Evolutionary conservation across 2,329 filamentous ascomycete species (phyloP).

Genomic region (Ascochyta lentis): DNA sequence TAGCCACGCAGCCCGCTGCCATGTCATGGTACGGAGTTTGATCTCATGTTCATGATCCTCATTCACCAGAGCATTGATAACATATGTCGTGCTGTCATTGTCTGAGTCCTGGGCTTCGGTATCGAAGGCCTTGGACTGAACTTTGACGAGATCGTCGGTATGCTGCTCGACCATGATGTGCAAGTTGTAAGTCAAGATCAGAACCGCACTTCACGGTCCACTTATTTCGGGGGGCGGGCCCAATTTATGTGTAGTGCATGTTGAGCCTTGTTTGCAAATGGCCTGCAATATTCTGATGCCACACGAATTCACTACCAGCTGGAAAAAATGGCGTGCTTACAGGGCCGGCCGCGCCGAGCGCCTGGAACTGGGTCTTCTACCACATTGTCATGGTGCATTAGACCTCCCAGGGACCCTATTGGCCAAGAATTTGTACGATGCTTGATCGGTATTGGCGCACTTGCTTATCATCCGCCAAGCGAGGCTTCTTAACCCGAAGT

Average conservation of each 20-base stretch:
- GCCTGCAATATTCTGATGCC: background rate
- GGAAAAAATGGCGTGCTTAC: conserved; percentile 17
- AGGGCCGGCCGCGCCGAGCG: conserved; percentile 16
- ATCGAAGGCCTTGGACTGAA: conserved; percentile 17
- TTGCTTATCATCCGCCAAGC: conserved; percentile 21
- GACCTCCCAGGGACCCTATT: conserved; percentile 2
- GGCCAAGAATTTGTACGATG: background rate
- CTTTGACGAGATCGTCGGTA: conserved; percentile 3
- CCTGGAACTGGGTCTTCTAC: conserved; percentile 3
- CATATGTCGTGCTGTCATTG: conserved; percentile 17
- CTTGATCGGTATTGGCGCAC: conserved; percentile 10
- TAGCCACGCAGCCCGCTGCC: conserved; percentile 77
- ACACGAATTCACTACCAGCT: background rate
- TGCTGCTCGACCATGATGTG: conserved; percentile 11
- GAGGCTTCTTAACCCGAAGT: conserved; percentile 18
- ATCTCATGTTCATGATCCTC: conserved; percentile 58
- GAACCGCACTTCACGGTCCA: background rate
- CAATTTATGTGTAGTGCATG: background rate
- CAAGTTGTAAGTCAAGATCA: background rate
- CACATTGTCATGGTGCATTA: background rate
- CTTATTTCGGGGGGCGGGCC: background rate
- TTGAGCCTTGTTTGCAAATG: background rate
- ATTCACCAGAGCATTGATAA: conserved; percentile 22
- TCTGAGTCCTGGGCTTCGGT: conserved; percentile 21
- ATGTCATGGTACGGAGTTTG: conserved; percentile 54